Conservation (phyloP, 2,329 filamentous ascomycete species). For the Keithomyces neogunnii region DNA sequence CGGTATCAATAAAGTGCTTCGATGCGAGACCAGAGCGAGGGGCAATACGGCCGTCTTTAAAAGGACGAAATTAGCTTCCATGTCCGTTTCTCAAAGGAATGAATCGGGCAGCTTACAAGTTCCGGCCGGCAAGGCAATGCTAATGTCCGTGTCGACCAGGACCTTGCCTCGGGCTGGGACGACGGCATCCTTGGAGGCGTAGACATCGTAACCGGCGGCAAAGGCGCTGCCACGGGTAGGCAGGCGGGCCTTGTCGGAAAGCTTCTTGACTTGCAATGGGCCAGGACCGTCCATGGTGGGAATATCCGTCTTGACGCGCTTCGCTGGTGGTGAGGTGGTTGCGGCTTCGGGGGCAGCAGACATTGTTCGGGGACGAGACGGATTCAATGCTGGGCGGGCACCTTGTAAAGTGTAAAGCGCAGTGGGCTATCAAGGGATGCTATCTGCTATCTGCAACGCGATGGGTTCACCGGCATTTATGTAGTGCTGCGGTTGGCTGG, state of each 20-base stretch:
- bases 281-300: conserved; percentile 36
- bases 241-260: conserved; percentile 67
- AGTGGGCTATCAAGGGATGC: too few species aligned
- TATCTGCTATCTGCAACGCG: too few species aligned
- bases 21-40: conserved; percentile 84
- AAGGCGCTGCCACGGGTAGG: conserved; percentile 85
- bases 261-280: conserved; percentile 80
- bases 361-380: conserved; percentile 12
- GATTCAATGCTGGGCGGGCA: neutral
- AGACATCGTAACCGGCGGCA: conserved; percentile 91
- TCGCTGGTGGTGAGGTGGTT: conserved; percentile 62
- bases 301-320: conserved; percentile 60
- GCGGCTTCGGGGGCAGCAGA: conserved; percentile 18
- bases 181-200: conserved; percentile 63
- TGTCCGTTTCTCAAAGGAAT: neutral
- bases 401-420: too few species aligned
- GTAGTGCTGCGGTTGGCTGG: too few species aligned
- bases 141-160: conserved; percentile 83
- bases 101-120: conserved; percentile 53
- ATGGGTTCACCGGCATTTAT: too few species aligned
- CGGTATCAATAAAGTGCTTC: conserved; percentile 94
- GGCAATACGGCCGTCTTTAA: conserved; percentile 74
- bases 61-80: conserved; percentile 3
- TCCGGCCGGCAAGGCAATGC: conserved; percentile 80
- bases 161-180: conserved; percentile 79